Base-by-base conservation (phyloP, 164 flowering plant species). In the Nelumbo lutea region DNA sequence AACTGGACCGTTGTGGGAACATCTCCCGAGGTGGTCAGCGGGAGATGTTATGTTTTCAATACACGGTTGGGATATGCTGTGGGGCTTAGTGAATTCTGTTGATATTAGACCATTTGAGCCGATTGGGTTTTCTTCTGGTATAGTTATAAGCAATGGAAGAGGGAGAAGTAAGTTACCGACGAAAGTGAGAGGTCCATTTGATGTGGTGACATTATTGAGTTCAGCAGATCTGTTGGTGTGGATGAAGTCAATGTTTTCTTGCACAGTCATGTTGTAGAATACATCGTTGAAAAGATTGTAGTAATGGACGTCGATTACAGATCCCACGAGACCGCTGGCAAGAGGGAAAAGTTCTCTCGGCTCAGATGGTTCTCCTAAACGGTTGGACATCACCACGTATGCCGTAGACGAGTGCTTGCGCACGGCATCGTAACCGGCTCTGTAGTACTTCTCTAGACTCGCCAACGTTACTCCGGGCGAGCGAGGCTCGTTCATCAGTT, bases 401-500 rank as follows among this genome's bases (percentile, higher is more conserved):
- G 86, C 90, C 0, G 70, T 80, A 0, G 79, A 59, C 0, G 88
- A 79, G 74, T 86, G 80, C 60, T 75, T 83, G 4, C 91, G 80
- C 1, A 91, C 91, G 0, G 89, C 86, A 5, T 77, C 70, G 53
- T 86, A 86, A 9, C 86, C 94, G 2, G 80, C 85, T 27, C 59
- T 72, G 81, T 89, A 89, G 72, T 80, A 91, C 59, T 85, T 85
- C 70, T 46, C 75, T 40, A 89, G 9, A 15, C 1, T 74, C 6
- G 84, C 83, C 2, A 85, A 61, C 8, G 87, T n/a, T 1, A 74
- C 91, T 8, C 78, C 84, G 0, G 91, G 86, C 4, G 88, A 40
- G 7, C 41, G 62, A 2, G 94, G 97, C 75, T 91, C 94, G 68
- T 91, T 89, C 52, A 91, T 64, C 52, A 91, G 83, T 77, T 91